Conservation (phyloP, 768 basidiomycete genomes). For the Lentinula detonsa region DNA sequence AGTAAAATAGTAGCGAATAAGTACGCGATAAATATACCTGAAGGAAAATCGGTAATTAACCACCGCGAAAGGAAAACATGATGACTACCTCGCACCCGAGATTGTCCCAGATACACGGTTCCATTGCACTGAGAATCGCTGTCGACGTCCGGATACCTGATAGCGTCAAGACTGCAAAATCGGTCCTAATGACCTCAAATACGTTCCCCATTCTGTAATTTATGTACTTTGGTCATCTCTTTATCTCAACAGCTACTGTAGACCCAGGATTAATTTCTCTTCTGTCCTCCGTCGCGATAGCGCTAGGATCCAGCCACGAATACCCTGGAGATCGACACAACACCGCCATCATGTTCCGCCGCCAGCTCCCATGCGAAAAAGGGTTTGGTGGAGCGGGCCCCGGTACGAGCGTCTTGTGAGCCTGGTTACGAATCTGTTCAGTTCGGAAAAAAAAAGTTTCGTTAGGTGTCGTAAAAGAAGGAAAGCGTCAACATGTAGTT, state of each 20-base stretch:
- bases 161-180: not conserved
- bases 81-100: not conserved
- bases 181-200: not conserved
- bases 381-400: constrained; percentile 75
- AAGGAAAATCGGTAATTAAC: not conserved
- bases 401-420: constrained; percentile 63
- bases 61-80: not conserved
- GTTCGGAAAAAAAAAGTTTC: not conserved
- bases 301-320: constrained; percentile 70
- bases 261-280: constrained; percentile 60
- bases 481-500: not conserved
- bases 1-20: not conserved
- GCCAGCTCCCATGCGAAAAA: constrained; percentile 77
- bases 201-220: too few species aligned
- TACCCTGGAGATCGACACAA: constrained; percentile 77
- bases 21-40: not conserved
- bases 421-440: constrained; percentile 76
- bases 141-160: not conserved
- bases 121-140: not conserved
- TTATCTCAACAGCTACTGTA: not conserved
- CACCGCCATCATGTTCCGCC: constrained; percentile 66
- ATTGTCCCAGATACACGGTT: not conserved
- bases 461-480: not conserved
- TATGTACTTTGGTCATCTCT: not conserved
- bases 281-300: constrained; percentile 62